phyloP scores from a whole-genome alignment of 2,329 filamentous ascomycete species.

The Harringtonia aguacate region DNA sequence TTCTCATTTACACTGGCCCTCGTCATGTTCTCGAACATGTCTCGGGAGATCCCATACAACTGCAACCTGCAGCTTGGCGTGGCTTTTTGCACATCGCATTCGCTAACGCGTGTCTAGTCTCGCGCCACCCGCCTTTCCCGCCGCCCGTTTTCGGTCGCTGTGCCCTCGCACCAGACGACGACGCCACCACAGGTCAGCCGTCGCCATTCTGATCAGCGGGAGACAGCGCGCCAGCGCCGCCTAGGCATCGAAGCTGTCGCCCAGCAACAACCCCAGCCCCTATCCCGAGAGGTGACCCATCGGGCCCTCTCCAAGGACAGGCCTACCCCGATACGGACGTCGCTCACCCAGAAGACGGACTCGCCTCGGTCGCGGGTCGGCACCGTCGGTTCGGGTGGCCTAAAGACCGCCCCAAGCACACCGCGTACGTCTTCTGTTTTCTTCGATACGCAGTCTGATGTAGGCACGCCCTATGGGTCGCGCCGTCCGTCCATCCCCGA shows the following conservation, averaged over 20 bases:
- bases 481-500: conserved; percentile 39
- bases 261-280: conserved; percentile 18
- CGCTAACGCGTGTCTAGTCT: conserved; percentile 32
- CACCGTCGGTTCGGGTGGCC: conserved; percentile 1
- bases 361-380: conserved; percentile 4
- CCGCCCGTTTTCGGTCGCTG: conserved; percentile 41
- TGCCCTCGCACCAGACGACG: conserved; percentile 33
- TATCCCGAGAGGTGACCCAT: conserved; percentile 29
- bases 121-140: conserved; percentile 34
- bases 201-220: conserved; percentile 47
- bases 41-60: background rate
- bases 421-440: conserved; percentile 36
- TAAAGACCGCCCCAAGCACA: conserved; percentile 34
- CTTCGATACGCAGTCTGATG: conserved; percentile 28
- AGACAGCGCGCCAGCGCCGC: conserved; percentile 29
- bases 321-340: conserved; percentile 20
- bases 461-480: conserved; percentile 18
- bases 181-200: conserved; percentile 41
- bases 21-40: too few relatives aligned
- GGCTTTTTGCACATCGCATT: too few relatives aligned
- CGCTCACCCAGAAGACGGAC: conserved; percentile 1
- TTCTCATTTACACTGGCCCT: too few relatives aligned
- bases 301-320: conserved; percentile 32
- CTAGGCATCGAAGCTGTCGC: conserved; percentile 29
- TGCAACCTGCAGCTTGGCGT: too few relatives aligned